Conservation (phyloP, 139 green algal species). For the Coelastrella sp. region DNA sequence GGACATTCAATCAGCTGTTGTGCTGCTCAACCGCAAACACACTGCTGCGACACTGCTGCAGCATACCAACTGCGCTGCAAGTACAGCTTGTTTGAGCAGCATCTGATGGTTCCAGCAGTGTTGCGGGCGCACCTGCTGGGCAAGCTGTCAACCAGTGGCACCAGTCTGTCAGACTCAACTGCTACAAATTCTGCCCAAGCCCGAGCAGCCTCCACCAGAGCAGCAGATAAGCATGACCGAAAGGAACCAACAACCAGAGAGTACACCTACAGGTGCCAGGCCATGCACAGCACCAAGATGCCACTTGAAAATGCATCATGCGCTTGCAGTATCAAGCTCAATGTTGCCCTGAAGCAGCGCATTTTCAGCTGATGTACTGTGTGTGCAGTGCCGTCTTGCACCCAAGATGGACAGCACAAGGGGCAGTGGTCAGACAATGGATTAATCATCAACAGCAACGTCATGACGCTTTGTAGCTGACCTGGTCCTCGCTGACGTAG, state of each 20-base stretch:
- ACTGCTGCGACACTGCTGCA: neutral
- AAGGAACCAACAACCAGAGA: conserved; percentile 80
- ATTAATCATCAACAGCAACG: conserved; percentile 66
- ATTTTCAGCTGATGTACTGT: no score
- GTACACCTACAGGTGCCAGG: conserved; percentile 20
- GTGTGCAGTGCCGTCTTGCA: no score
- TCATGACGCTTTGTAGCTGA: conserved; percentile 50
- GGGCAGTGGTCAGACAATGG: no score
- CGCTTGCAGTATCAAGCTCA: no score
- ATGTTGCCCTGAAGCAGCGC: no score
- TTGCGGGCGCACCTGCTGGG: conserved; percentile 57
- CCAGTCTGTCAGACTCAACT: conserved; percentile 80
- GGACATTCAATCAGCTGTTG: neutral
- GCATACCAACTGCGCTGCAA: neutral
- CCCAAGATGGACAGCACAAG: no score
- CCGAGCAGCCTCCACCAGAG: conserved; percentile 71
- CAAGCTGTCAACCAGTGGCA: conserved; percentile 86
- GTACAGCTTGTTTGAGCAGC: no score
- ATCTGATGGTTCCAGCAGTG: neutral
- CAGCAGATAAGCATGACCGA: conserved; percentile 52
- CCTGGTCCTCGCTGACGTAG: conserved; percentile 82
- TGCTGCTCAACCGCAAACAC: neutral
- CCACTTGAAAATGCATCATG: no score
- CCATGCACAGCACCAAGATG: no score
- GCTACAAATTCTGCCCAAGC: conserved; percentile 70